phyloP scores from a whole-genome alignment of 495 filamentous ascomycete species.

The Letharia columbiana region DNA sequence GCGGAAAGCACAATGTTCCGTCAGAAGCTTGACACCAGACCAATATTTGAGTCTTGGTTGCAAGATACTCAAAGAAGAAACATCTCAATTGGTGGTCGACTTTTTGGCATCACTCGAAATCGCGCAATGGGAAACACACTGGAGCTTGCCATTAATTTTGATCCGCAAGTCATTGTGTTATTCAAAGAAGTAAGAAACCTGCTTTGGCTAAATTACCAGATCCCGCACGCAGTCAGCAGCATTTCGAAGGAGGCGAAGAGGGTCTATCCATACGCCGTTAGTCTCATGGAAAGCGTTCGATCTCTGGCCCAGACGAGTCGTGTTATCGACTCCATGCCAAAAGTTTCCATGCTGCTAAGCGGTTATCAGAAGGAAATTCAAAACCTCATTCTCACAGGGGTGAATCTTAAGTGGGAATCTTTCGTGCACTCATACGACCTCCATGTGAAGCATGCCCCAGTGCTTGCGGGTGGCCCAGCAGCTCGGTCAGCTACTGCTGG shows the following conservation, averaged over 20 bases:
- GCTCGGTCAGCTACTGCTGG: conserved; percentile 44
- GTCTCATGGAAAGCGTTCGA: conserved; percentile 92
- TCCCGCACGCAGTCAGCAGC: conserved; percentile 88
- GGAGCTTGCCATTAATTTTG: conserved; percentile 90
- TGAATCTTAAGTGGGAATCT: conserved; percentile 89
- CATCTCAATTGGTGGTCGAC: conserved; percentile 78
- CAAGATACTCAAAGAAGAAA: conserved; percentile 78
- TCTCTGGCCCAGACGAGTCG: conserved; percentile 81
- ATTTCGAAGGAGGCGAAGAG: conserved; percentile 94
- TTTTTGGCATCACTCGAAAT: conserved; percentile 84
- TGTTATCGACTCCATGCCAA: conserved; percentile 70
- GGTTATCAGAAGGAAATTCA: conserved; percentile 88
- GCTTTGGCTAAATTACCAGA: conserved; percentile 82
- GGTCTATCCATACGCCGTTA: conserved; percentile 95
- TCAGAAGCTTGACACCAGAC: conserved; percentile 88
- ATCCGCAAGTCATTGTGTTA: conserved; percentile 88
- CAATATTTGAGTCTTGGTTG: conserved; percentile 91
- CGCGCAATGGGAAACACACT: conserved; percentile 75
- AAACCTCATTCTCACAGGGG: conserved; percentile 67
- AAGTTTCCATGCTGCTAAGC: conserved; percentile 75
- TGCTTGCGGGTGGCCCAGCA: conserved; percentile 34
- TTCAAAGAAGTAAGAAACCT: conserved; percentile 99
- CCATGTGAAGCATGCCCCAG: conserved; percentile 62
- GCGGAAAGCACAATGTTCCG: conserved; percentile 82
- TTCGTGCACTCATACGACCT: conserved; percentile 95